These are phyloP conservation scores for Mycosphaerella sp. DNA, from an alignment of 2,329 filamentous ascomycete species.

Conservation along the genomic window DNA sequence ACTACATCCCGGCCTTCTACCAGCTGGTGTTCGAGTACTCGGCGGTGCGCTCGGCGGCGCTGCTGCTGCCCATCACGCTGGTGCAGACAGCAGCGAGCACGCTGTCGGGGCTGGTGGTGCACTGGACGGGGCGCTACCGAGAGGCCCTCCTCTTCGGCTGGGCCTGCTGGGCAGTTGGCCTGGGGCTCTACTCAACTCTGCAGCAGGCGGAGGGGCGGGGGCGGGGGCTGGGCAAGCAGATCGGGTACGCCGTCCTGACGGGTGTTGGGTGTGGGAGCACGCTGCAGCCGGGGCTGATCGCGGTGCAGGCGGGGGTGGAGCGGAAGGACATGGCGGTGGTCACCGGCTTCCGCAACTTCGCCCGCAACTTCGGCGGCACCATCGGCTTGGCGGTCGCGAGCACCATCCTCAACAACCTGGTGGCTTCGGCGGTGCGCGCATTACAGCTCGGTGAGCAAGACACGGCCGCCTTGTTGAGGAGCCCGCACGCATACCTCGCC, in stretches of 20 bases:
- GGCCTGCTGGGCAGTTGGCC: constrained; percentile 19
- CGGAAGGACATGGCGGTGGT: constrained; percentile 46
- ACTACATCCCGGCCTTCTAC: constrained; percentile 33
- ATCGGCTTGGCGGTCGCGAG: constrained; percentile 18
- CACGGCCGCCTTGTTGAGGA: constrained; percentile 13
- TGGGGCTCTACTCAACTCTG: constrained; percentile 20
- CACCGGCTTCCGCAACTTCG: constrained; percentile 48
- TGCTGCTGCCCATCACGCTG: constrained; percentile 19
- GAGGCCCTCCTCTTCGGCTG: constrained; percentile 41
- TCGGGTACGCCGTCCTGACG: constrained; percentile 50
- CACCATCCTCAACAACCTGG: constrained; percentile 17
- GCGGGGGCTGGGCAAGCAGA: too few relatives aligned
- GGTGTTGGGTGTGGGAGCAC: constrained; percentile 49
- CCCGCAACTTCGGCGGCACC: constrained; percentile 42
- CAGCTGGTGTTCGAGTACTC: constrained; percentile 21
- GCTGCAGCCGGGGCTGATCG: constrained; percentile 52
- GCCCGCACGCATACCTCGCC: constrained; percentile 11
- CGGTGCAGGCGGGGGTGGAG: constrained; percentile 49
- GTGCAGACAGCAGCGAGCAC: constrained; percentile 20
- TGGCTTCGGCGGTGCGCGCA: constrained; percentile 6
- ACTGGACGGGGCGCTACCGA: constrained; percentile 22
- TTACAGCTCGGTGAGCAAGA: constrained; percentile 12
- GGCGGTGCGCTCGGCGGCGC: constrained; percentile 18
- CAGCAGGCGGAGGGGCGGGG: constrained; percentile 37
- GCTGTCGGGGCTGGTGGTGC: constrained; percentile 18